Conservation (phyloP, 2,329 filamentous ascomycete species). For the Diaporthe helianthi region DNA sequence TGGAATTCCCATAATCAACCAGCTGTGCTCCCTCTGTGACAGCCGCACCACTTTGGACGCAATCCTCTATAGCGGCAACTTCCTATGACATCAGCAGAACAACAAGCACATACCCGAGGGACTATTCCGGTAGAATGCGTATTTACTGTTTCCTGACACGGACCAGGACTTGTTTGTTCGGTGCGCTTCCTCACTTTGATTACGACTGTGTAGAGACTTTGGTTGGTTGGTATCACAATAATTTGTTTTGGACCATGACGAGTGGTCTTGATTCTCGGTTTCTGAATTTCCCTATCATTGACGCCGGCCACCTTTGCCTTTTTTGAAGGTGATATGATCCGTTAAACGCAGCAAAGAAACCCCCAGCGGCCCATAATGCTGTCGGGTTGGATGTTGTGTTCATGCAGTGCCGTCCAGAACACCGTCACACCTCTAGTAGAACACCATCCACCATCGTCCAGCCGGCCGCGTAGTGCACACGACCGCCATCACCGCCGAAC, state of each 20-base stretch:
- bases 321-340: constrained; percentile 59
- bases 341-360: constrained; percentile 61
- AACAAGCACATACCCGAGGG: background rate
- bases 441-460: constrained; percentile 34
- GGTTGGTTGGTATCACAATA: constrained; percentile 38
- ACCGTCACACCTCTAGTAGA: constrained; percentile 43
- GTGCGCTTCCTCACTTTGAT: background rate
- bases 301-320: constrained; percentile 65
- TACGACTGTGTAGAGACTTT: constrained; percentile 9
- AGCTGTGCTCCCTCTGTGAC: background rate
- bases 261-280: constrained; percentile 50
- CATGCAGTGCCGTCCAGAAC: constrained; percentile 53
- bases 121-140: background rate
- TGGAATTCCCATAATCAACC: background rate
- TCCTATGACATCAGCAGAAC: background rate
- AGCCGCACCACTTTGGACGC: background rate
- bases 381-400: constrained; percentile 44
- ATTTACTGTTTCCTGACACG: background rate
- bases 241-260: constrained; percentile 46
- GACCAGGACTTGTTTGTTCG: background rate
- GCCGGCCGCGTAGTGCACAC: constrained; percentile 20
- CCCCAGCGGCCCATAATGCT: constrained; percentile 63
- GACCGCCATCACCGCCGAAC: constrained; percentile 28
- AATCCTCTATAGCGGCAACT: background rate
- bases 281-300: constrained; percentile 69